Percentiles rank a stretch among this genome's conserved stretches.
Evolutionary conservation across 139 green algal species (phyloP).

Genomic region (Volvox reticuliferus): DNA sequence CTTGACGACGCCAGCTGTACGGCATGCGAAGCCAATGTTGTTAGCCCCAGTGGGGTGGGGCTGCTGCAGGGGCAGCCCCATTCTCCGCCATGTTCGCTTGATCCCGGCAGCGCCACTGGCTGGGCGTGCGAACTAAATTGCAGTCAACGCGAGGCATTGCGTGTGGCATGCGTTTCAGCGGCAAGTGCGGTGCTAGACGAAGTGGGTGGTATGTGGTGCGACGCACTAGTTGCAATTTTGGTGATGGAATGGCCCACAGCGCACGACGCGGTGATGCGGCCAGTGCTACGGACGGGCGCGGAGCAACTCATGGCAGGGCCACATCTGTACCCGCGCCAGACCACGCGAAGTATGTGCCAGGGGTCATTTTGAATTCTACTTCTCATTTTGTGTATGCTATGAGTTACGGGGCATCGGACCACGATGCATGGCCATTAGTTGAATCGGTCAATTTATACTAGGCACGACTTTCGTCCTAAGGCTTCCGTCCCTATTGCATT

Average conservation of each 20-base stretch:
- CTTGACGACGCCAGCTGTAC: too few relatives aligned
- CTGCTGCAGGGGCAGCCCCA: not conserved
- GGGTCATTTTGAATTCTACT: not conserved
- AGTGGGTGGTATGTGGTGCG: constrained; percentile 78
- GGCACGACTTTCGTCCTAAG: too few relatives aligned
- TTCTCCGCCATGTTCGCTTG: constrained; percentile 12
- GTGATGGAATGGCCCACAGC: constrained; percentile 71
- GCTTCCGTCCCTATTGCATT: too few relatives aligned
- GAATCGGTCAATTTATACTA: too few relatives aligned
- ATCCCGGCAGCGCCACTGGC: constrained; percentile 18
- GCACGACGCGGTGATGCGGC: constrained; percentile 45
- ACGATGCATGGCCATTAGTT: too few relatives aligned
- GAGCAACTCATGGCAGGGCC: constrained; percentile 62
- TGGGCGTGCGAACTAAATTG: constrained; percentile 33
- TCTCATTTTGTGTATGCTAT: too few relatives aligned
- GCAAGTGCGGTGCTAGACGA: constrained; percentile 56
- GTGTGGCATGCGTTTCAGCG: constrained; percentile 50
- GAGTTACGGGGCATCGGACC: too few relatives aligned
- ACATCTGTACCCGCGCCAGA: constrained; percentile 46
- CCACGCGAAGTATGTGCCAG: constrained; percentile 29
- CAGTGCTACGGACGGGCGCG: constrained; percentile 55
- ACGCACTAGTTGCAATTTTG: constrained; percentile 80
- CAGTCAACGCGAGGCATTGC: constrained; percentile 54
- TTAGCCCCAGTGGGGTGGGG: too few relatives aligned
- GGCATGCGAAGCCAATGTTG: too few relatives aligned